These are phyloP conservation scores for Lecanicillium sp. DNA, from an alignment of 2,329 filamentous ascomycete species.

Conservation along the genomic window DNA sequence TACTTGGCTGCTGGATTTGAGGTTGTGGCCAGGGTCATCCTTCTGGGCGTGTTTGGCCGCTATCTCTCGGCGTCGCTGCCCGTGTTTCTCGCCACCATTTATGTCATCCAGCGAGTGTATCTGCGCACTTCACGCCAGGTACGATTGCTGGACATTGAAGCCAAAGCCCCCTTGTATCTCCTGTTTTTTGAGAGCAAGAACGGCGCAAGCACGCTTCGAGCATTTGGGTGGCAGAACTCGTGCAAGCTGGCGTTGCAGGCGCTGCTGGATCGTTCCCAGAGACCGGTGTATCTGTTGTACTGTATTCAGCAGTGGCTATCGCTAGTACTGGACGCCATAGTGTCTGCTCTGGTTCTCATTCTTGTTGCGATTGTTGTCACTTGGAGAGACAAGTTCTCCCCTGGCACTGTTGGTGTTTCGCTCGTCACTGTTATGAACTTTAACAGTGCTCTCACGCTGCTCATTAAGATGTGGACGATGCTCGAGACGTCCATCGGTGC, in stretches of 20 bases:
- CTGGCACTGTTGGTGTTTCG: conserved; percentile 22
- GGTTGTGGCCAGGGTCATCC: neutral
- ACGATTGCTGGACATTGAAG: conserved; percentile 25
- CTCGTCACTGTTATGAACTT: conserved; percentile 25
- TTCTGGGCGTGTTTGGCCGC: neutral
- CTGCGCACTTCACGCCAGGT: conserved; percentile 27
- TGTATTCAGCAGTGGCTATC: conserved; percentile 45
- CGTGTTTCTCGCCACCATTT: conserved; percentile 34
- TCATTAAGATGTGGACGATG: conserved; percentile 28
- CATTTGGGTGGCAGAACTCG: conserved; percentile 25
- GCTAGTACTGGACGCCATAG: conserved; percentile 39
- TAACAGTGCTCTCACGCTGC: conserved; percentile 21
- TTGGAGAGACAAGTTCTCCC: conserved; percentile 23
- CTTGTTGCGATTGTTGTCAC: conserved; percentile 38
- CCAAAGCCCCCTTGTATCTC: conserved; percentile 24
- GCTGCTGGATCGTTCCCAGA: conserved; percentile 29
- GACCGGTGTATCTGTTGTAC: conserved; percentile 35
- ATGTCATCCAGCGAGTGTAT: conserved; percentile 24
- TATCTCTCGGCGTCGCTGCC: conserved; percentile 22
- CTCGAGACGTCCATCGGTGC: conserved; percentile 25
- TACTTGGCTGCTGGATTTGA: neutral
- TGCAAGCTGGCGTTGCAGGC: conserved; percentile 17
- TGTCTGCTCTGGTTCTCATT: conserved; percentile 39
- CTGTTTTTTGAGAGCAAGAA: conserved; percentile 23
- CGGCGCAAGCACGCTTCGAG: conserved; percentile 26